These are phyloP conservation scores for Phytophthora megakarya DNA, from an alignment of 352 stramenopile genomes.

Conservation along the genomic window DNA sequence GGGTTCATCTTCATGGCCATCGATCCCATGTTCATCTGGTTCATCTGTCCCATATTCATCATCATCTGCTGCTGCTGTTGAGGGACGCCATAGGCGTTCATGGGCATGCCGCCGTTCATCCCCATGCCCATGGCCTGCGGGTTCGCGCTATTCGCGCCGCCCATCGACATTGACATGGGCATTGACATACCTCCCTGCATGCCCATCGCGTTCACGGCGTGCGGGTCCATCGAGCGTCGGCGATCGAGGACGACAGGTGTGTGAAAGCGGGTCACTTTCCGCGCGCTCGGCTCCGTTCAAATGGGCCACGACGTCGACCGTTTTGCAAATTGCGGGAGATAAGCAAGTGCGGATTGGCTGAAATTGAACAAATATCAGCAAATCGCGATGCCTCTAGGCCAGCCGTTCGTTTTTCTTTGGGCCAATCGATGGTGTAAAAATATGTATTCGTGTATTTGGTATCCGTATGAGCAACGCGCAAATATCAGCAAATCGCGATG, in stretches of 20 bases:
- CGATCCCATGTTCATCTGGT: conserved; percentile 59
- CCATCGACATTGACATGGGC: conserved; percentile 70
- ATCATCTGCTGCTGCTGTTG: conserved; percentile 57
- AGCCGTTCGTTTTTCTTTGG: conserved; percentile 26
- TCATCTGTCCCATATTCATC: conserved; percentile 68
- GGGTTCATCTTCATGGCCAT: conserved; percentile 62
- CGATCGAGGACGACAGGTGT: conserved; percentile 1
- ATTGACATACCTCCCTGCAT: conserved; percentile 73
- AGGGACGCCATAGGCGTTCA: conserved; percentile 49
- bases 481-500: conserved; percentile 14
- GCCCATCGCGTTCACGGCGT: conserved; percentile 67
- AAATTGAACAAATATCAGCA: conserved; percentile 14
- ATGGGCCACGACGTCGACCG: conserved; percentile 25
- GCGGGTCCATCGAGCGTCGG: conserved; percentile 56
- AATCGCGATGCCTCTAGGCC: neutral
- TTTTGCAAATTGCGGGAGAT: conserved; percentile 21
- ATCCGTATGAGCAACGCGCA: neutral
- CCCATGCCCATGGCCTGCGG: conserved; percentile 56
- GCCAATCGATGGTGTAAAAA: neutral
- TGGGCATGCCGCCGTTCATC: conserved; percentile 51
- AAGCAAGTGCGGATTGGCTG: conserved; percentile 8
- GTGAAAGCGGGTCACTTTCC: conserved; percentile 29
- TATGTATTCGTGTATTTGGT: conserved; percentile 1
- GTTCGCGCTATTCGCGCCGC: conserved; percentile 32
- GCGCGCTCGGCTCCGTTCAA: conserved; percentile 38